phyloP scores from a whole-genome alignment of 495 filamentous ascomycete genomes.

The Podospora conica region DNA sequence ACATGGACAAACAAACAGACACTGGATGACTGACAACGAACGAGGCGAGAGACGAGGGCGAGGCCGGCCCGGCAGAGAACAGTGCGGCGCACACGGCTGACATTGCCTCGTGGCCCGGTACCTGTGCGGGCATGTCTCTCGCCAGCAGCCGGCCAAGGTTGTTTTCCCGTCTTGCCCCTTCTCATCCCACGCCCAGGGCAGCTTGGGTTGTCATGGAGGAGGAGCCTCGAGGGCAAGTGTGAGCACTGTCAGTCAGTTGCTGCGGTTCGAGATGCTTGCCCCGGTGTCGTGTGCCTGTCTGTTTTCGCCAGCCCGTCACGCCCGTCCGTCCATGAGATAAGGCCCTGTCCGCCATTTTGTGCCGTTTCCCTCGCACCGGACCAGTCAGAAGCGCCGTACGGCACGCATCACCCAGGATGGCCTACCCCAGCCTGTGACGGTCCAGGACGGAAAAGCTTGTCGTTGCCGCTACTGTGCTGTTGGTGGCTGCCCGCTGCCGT shows the following conservation, averaged over 20 bases:
- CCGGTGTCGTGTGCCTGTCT: background rate
- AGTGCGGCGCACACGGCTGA: background rate
- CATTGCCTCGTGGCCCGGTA: background rate
- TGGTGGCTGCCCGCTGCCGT: background rate
- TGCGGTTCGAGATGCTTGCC: background rate
- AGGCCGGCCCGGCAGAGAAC: background rate
- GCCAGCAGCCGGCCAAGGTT: background rate
- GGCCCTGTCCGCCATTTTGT: background rate
- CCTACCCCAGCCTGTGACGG: background rate
- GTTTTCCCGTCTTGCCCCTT: background rate
- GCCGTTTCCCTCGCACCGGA: background rate
- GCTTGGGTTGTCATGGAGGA: background rate
- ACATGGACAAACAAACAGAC: too few species aligned
- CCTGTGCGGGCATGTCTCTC: background rate
- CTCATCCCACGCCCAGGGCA: background rate
- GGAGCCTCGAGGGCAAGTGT: background rate
- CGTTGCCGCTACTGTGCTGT: background rate
- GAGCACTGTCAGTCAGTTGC: background rate
- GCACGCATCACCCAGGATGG: background rate
- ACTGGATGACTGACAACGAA: background rate
- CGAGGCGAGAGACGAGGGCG: background rate
- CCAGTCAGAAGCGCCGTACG: background rate
- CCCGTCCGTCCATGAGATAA: background rate
- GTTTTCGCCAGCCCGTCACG: background rate
- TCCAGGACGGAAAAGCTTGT: background rate